phyloP scores from a whole-genome alignment of 106 monocot genomes.

The Amphibolis antarctica region DNA sequence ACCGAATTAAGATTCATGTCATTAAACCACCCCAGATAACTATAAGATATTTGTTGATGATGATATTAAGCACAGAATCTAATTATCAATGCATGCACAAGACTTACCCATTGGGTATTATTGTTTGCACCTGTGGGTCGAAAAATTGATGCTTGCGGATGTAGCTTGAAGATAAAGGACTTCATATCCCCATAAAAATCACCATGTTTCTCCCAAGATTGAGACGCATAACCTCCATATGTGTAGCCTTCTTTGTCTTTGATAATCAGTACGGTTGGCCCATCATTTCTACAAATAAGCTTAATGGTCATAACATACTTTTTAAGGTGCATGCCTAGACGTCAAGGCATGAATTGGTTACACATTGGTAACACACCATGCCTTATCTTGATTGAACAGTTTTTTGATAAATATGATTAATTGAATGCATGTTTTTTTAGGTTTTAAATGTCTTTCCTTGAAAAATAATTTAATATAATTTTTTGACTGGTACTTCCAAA shows the following conservation, averaged over 20 bases:
- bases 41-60: too few species aligned
- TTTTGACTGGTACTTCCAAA: too few species aligned
- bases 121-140: conserved; percentile 75
- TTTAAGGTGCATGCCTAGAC: too few species aligned
- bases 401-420: too few species aligned
- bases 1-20: conserved; percentile 3
- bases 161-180: conserved; percentile 75
- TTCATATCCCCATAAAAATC: conserved; percentile 99
- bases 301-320: neutral
- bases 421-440: neutral
- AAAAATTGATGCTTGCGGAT: conserved; percentile 74
- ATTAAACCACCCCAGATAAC: neutral
- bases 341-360: too few species aligned
- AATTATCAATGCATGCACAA: too few species aligned
- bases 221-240: conserved; percentile 95
- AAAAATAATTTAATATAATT: neutral
- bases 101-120: conserved; percentile 88
- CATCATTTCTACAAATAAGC: conserved; percentile 38
- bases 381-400: too few species aligned
- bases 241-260: conserved; percentile 73
- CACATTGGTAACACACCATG: too few species aligned
- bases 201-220: conserved; percentile 83
- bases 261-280: conserved; percentile 66
- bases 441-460: too few species aligned
- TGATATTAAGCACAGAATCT: neutral